These are phyloP conservation scores for Cucurbita pepo DNA, from an alignment of 306 rosid genomes.

Conservation along the genomic window DNA sequence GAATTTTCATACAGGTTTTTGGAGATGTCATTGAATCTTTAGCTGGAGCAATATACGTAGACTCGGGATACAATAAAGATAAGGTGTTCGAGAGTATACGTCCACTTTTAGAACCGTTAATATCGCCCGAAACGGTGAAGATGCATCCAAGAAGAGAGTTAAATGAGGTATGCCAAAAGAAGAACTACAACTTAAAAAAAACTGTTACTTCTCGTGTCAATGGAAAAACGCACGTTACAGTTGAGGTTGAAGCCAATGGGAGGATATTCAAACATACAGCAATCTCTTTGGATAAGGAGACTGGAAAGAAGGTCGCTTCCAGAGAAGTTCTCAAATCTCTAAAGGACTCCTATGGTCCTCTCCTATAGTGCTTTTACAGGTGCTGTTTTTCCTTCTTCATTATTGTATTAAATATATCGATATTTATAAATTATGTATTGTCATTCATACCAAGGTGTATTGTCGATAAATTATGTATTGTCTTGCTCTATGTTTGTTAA, in stretches of 20 bases:
- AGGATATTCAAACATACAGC: constrained; percentile 7
- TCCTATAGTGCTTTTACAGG: background rate
- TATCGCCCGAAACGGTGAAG: constrained; percentile 42
- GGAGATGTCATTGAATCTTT: constrained; percentile 74
- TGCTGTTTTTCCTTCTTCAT: background rate
- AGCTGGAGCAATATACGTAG: constrained; percentile 68
- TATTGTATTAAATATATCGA: no score
- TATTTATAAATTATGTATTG: no score
- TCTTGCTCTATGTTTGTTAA: no score
- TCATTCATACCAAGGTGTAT: no score
- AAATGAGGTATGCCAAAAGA: constrained; percentile 23
- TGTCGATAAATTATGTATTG: no score
- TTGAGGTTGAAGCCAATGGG: constrained; percentile 38
- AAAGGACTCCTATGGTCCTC: constrained; percentile 1
- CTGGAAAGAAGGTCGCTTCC: constrained; percentile 30
- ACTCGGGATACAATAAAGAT: constrained; percentile 42
- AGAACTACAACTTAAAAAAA: constrained; percentile 12
- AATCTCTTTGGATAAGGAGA: constrained; percentile 6
- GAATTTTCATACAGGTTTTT: constrained; percentile 36
- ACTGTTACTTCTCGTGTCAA: background rate
- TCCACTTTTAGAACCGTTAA: constrained; percentile 56
- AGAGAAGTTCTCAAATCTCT: constrained; percentile 34
- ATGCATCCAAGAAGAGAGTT: constrained; percentile 43
- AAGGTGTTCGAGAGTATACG: constrained; percentile 37
- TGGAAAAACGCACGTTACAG: constrained; percentile 9